phyloP scores from a whole-genome alignment of 768 basidiomycete species.

The Lyophyllum shimeji region DNA sequence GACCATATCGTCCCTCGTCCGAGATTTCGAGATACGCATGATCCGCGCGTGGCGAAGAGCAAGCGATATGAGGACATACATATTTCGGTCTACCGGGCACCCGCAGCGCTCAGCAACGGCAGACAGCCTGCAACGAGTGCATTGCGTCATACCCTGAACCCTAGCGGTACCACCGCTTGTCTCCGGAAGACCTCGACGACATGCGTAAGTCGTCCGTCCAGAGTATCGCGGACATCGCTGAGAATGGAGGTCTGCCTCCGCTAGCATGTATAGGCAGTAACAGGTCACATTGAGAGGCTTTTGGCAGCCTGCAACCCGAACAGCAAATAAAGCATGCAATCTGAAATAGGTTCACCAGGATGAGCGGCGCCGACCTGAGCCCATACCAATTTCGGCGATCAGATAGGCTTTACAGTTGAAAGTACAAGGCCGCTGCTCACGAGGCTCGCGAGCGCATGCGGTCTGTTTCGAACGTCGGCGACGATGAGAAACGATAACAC shows the following conservation, averaged over 20 bases:
- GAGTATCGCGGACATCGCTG: no score
- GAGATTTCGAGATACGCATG: slow-evolving; percentile 7
- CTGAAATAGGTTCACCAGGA: not conserved
- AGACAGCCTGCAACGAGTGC: not conserved
- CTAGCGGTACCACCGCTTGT: not conserved
- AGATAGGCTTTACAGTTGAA: not conserved
- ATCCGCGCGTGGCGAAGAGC: slow-evolving; percentile 4
- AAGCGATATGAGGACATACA: not conserved
- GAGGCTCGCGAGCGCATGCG: not conserved
- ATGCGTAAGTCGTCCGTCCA: not conserved
- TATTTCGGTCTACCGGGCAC: not conserved
- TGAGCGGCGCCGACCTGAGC: not conserved
- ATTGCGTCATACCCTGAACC: slow-evolving; percentile 16
- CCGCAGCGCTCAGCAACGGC: not conserved
- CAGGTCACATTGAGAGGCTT: not conserved
- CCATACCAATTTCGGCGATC: not conserved
- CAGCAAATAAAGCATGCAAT: not conserved
- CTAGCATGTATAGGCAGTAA: no score
- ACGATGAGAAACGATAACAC: not conserved
- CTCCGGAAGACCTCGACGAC: not conserved
- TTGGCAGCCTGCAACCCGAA: not conserved
- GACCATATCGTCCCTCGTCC: slow-evolving; percentile 2
- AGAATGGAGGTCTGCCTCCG: no score
- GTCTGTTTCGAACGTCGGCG: not conserved
- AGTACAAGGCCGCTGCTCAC: not conserved